phyloP scores from a whole-genome alignment of 2,329 filamentous ascomycete species.

The Mollisia scopiformis region DNA sequence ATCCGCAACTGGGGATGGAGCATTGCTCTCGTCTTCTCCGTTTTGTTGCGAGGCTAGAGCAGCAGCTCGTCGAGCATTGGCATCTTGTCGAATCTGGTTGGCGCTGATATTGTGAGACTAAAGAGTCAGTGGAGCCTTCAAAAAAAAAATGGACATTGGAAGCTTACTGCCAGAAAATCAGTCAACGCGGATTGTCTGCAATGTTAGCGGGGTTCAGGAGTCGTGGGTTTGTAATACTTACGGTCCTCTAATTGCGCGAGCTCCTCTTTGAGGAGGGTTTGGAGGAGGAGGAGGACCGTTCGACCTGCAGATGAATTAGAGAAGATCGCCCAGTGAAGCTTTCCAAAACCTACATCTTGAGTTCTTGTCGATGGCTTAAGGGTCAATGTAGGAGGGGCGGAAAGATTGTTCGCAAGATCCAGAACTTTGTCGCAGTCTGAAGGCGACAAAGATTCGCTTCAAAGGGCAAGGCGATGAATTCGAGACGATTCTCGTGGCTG shows the following conservation, averaged over 20 bases:
- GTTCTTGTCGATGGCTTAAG: background rate
- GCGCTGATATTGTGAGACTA: constrained; percentile 75
- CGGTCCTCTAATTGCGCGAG: constrained; percentile 35
- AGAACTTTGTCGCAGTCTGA: background rate
- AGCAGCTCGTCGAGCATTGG: constrained; percentile 47
- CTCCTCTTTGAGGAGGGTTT: constrained; percentile 16
- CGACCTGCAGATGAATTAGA: constrained; percentile 7
- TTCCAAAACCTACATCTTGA: background rate
- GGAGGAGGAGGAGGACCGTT: constrained; percentile 3
- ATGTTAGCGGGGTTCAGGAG: constrained; percentile 1
- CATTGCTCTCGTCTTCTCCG: constrained; percentile 33
- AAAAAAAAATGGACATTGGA: too few species aligned
- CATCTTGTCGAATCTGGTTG: constrained; percentile 54
- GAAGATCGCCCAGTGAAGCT: background rate
- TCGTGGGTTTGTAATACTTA: constrained; percentile 19
- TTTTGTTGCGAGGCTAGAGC: constrained; percentile 39
- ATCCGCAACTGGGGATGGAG: constrained; percentile 25
- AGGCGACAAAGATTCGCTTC: background rate
- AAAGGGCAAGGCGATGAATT: background rate
- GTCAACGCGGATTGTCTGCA: constrained; percentile 65
- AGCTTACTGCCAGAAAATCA: constrained; percentile 65
- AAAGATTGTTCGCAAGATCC: background rate
- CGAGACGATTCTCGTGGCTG: too few species aligned
- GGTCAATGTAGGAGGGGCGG: background rate
- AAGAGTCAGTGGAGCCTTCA: constrained; percentile 31